Conservation (phyloP, 2,329 filamentous ascomycete species). For the Didymella segeticola region DNA sequence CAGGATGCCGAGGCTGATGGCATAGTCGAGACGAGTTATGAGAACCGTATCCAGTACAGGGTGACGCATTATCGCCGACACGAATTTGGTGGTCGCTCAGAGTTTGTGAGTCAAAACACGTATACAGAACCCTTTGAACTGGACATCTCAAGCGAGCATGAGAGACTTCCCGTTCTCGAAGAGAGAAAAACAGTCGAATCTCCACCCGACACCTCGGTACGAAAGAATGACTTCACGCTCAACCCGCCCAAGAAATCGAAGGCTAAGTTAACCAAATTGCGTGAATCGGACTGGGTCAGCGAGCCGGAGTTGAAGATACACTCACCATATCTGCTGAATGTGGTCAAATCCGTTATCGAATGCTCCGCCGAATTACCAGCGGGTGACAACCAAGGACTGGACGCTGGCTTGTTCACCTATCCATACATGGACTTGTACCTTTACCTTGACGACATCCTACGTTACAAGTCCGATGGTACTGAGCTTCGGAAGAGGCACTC, state of each 20-base stretch:
- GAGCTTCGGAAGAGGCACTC: neutral
- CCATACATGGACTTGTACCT: neutral
- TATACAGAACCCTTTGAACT: no score
- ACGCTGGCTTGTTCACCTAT: neutral
- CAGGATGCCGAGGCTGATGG: neutral
- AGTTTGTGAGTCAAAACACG: neutral
- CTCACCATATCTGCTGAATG: slow-evolving; percentile 11
- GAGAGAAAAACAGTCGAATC: no score
- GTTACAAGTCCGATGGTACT: neutral
- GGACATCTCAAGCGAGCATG: no score
- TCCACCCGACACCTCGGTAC: no score
- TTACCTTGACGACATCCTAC: neutral
- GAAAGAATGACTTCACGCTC: no score
- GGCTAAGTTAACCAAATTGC: no score
- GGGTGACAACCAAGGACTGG: neutral
- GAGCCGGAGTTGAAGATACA: neutral
- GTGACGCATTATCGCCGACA: neutral
- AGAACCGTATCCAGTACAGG: neutral
- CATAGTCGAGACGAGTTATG: neutral
- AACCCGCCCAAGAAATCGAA: no score
- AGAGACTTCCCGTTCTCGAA: no score
- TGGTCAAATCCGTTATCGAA: slow-evolving; percentile 3
- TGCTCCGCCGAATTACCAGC: neutral
- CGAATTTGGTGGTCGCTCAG: no score
- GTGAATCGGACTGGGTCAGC: no score